Base-by-base conservation (phyloP, 2,329 filamentous ascomycete genomes). In the Dactylonectria macrodidyma region DNA sequence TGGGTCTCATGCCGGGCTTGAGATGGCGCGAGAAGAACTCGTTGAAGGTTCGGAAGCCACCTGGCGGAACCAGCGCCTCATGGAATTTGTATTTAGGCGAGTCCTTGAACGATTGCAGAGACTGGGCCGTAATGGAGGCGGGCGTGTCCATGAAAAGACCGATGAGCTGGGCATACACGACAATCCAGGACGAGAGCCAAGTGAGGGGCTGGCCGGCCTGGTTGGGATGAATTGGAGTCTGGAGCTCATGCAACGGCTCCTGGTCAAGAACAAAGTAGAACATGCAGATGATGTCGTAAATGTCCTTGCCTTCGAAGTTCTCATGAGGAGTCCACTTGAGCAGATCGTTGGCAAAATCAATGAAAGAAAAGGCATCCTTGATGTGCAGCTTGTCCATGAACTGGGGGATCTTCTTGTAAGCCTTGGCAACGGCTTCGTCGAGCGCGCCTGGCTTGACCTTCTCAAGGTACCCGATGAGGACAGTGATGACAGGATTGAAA, bases 191-290 rank as follows among this genome's bases (percentile, higher is more conserved):
- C 1, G 80, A 81, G 4, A 84, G 70, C 69, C 71, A 74, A 2
- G 75, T 79, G 8, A 82, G 73, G 2, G 75, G 75, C 56, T 76
- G 67, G 3, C 76, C 69, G 22, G 63, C 71, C n/a, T 73, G 71
- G 16, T 71, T 60, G 9, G 81, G 81, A 0, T 69, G 46, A 59
- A 83, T 78, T 65, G 72, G 48, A 10, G 64, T 71, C 46, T 72
- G 70, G 3, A 69, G 59, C 5, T 50, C 63, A 3, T 66, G 63
- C 26, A 84, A 67, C 1, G 80, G 70, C 1, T 71, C 38, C 66
- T 83, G 81, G 41, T 78, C 71, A n/a, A 84, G 68, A 34, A 84
- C 70, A 65, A 80, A 83, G 72, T 84, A 83, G 72, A 84, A 82
- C 19, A 81, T 70, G 62, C 78, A 80, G 14, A 84, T 66, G 33